These are phyloP conservation scores for Mrakia frigida DNA, from an alignment of 768 basidiomycete genomes.

Conservation along the genomic window DNA sequence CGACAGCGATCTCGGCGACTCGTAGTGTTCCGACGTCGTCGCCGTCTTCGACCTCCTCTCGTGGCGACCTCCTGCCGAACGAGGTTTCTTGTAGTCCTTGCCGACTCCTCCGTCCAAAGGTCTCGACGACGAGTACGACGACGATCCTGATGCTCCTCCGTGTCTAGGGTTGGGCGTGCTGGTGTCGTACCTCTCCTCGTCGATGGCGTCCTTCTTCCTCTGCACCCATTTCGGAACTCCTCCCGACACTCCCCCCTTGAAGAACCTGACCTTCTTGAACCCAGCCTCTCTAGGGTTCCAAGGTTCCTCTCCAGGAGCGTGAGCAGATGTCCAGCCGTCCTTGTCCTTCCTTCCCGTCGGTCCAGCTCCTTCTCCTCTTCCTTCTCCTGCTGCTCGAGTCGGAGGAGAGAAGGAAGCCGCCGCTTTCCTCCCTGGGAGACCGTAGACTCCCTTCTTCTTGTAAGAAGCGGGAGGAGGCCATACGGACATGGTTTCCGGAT, in stretches of 20 bases:
- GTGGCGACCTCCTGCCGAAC: background rate
- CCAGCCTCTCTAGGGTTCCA: background rate
- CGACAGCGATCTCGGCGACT: background rate
- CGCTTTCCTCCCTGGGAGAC: background rate
- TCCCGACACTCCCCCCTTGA: background rate
- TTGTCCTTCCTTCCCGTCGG: background rate
- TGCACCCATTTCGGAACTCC: conserved; percentile 1
- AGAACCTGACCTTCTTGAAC: conserved; percentile 5
- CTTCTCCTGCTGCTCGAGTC: background rate
- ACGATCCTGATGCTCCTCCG: background rate
- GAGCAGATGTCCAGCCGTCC: background rate
- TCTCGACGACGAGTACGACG: too few species aligned
- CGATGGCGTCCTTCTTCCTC: background rate
- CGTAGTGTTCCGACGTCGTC: conserved; percentile 5
- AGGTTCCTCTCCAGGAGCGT: background rate
- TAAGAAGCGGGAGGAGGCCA: conserved; percentile 13
- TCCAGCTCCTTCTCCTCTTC: too few species aligned
- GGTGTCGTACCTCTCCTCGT: background rate
- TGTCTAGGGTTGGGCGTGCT: conserved; percentile 2
- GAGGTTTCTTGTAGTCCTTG: background rate
- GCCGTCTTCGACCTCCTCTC: background rate
- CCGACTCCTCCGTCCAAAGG: background rate
- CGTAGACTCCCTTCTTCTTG: background rate
- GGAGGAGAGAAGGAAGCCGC: background rate
- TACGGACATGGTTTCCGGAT: background rate